Base-by-base conservation (phyloP, 2,329 filamentous ascomycete species). In the Tolypocladium sp. region DNA sequence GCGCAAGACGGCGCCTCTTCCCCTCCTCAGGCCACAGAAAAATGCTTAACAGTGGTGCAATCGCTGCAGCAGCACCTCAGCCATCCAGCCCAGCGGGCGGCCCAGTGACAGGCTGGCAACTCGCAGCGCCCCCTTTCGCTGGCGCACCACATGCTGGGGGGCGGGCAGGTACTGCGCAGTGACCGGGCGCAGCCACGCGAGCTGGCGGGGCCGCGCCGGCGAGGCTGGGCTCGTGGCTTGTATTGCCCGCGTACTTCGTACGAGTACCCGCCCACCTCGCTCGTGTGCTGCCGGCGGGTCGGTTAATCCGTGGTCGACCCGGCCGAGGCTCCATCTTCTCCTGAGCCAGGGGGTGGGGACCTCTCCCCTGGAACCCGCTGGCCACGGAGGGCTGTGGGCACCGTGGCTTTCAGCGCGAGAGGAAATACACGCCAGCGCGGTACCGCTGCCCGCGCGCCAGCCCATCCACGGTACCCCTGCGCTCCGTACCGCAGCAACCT, bases 341-440 rank as follows among this genome's bases (percentile, higher is more conserved):
- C 38, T 49, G 25, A 57, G 56, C 40, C 57, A 58, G 37, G 42
- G 13, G 57, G 57, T 46, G 51, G 57, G 57, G 20, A 44, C 51
- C 51, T 49, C 38, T 42, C 20, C 40, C 35, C 57, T 58, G 54
- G 38, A n/a, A 6, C 20, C 49, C 30, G 9, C 17, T 27, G 13
- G 49, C 49, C 49, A 52, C 49, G 9, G 49, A n/a, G 49, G 22
- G 20, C 20, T 7, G 9, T 13, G 30, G 30, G 10, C 20, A 9
- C 49, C 13, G 27, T 37, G 49, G 49, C 49, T 22, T 15, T 13
- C 4, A 25, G 49, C 30, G 49, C 17, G n/a, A 17, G 12, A 53
- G 30, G 27, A 8, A 13, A 3, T 53, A 53, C 49, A n/a, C 30
- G 30, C 49, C 49, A 10, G 12, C 49, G 30, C 49, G 17, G 49